Evolutionary conservation across 2,329 filamentous ascomycete species (phyloP), one percentile per base, ranked within the genome.

Genomic region (Ophiobolus disseminans): DNA sequence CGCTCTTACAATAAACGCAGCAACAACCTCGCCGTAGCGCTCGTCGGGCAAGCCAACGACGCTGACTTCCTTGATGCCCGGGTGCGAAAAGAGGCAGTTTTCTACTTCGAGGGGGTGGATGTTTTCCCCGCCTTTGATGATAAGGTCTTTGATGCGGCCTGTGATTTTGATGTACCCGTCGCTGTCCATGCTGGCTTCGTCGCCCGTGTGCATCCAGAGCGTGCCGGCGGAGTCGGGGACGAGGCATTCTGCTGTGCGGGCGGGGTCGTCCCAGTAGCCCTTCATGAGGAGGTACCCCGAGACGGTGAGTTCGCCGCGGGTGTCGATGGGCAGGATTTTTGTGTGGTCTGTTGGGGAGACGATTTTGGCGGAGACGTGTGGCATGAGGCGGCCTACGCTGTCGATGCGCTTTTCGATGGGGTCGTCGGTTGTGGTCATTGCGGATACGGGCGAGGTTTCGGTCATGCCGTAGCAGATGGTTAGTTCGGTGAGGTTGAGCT

Each of bases 401-500:
- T 84, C 80, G 41, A 90, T 88, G 31, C 91, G 81, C 73, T 88
- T 89, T 28, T 82, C 81, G 2, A 90, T 77, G 0, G 90, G 86
- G 66, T 96, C 91, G 14, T 82, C 75, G 0, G 90, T 92, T 0
- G 84, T 79, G 0, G 92, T 96, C 91, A 96, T 96, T 56, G 83
- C 84, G 37, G 67, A 73, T 3, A 90, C 88, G 31, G 88, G 88
- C 39, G 80, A 82, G 1, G 92, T 97, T 75, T 97, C 92, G 1
- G 92, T 97, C 91, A 96, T 96, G 53, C 92, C 92, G 72, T 97
- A 97, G 78, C 92, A 96, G 56, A 96, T 97, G 0, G 92, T 93
- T 17, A 97, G 76, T 46, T 96, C 89, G 0, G 81, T 83, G 14
- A 97, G 77, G 39, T 94, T 94, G 7, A 97, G 78, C 1, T 78